Conservation (phyloP, 768 basidiomycete genomes). For the Epithele typhae region DNA sequence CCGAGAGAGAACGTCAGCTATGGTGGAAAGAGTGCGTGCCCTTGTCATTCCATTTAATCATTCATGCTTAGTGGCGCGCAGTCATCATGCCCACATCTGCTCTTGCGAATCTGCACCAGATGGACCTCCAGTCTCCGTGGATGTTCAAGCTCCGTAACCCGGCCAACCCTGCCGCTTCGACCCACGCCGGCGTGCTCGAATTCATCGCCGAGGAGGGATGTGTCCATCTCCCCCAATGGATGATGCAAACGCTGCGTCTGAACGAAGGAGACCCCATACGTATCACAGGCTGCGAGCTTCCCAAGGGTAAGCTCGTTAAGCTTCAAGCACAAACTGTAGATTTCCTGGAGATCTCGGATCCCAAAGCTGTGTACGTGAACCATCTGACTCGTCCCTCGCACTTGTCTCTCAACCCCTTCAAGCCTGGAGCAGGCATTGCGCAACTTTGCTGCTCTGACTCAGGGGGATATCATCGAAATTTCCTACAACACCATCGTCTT, state of each 20-base stretch:
- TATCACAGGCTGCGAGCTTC: constrained; percentile 81
- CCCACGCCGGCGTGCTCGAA: constrained; percentile 96
- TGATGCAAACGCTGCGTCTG: constrained; percentile 95
- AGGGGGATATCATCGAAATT: constrained; percentile 97
- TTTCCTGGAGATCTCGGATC: constrained; percentile 96
- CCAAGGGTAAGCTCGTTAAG: constrained; percentile 95
- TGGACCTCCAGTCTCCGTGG: constrained; percentile 92
- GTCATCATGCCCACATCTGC: constrained; percentile 98
- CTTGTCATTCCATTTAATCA: constrained; percentile 1
- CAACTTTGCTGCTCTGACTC: constrained; percentile 87
- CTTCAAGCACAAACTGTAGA: constrained; percentile 93
- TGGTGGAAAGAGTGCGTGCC: constrained; percentile 89
- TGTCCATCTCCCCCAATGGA: constrained; percentile 96
- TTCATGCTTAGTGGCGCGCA: constrained; percentile 26
- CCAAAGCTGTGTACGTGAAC: constrained; percentile 91
- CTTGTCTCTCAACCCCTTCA: background rate
- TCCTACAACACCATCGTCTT: constrained; percentile 96
- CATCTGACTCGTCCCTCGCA: background rate
- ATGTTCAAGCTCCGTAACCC: constrained; percentile 97
- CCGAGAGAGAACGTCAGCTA: constrained; percentile 91
- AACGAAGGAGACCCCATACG: constrained; percentile 95
- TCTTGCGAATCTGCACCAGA: constrained; percentile 77
- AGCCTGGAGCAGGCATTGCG: constrained; percentile 94
- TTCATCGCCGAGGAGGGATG: constrained; percentile 97
- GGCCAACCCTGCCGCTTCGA: constrained; percentile 73